Conservation (phyloP, 805 yeast species). For the Clavispora santaluciae region DNA sequence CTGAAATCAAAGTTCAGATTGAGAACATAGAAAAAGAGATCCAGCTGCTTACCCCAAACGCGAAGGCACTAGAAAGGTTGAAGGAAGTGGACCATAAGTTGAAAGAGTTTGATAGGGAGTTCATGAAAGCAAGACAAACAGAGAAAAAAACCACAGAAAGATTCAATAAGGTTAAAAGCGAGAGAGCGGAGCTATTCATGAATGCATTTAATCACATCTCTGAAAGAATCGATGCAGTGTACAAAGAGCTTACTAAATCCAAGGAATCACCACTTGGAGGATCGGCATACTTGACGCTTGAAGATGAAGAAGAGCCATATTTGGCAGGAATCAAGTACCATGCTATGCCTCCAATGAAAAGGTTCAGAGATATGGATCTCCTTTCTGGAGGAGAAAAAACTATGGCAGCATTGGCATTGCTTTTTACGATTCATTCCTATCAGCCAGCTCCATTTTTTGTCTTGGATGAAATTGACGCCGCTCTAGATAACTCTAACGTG, state of each 20-base stretch:
- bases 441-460: constrained; percentile 96
- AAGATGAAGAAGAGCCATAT: constrained; percentile 88
- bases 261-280: constrained; percentile 79
- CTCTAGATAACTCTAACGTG: constrained; percentile 86
- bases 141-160: constrained; percentile 52
- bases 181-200: constrained; percentile 61
- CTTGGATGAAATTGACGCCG: constrained; percentile 97
- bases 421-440: constrained; percentile 85
- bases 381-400: constrained; percentile 97
- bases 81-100: constrained; percentile 61
- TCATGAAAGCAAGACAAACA: constrained; percentile 52
- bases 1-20: constrained; percentile 27
- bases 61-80: constrained; percentile 73
- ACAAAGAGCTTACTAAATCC: constrained; percentile 79
- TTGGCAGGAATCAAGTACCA: constrained; percentile 78
- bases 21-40: constrained; percentile 38
- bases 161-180: constrained; percentile 55
- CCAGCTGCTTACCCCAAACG: constrained; percentile 65
- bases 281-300: constrained; percentile 82
- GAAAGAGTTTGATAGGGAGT: constrained; percentile 59
- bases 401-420: constrained; percentile 88
- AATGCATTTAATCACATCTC: constrained; percentile 76
- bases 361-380: constrained; percentile 88
- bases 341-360: constrained; percentile 94
- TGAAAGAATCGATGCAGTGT: constrained; percentile 64